Percentiles rank a stretch among this genome's conserved stretches.
Conservation (phyloP, 805 yeast species). For the Kregervanrija fluxuum region DNA sequence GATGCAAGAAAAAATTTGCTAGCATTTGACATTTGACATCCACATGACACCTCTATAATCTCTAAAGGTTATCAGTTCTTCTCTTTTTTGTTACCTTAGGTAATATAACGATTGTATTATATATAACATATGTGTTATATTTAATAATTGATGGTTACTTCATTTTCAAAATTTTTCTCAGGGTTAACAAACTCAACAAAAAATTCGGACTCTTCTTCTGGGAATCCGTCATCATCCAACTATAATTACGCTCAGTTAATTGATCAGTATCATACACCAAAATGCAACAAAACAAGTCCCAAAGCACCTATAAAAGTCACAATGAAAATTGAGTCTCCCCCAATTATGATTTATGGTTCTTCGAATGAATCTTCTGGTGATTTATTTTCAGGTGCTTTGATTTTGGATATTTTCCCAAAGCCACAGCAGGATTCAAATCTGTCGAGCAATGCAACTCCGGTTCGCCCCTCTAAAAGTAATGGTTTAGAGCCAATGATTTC, state of each 20-base stretch:
- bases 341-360: constrained; percentile 75
- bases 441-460: too few relatives aligned
- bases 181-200: constrained; percentile 11
- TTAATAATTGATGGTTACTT: too few relatives aligned
- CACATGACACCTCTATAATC: too few relatives aligned
- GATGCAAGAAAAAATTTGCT: too few relatives aligned
- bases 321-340: constrained; percentile 81
- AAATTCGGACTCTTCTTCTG: constrained; percentile 1
- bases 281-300: constrained; percentile 19
- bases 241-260: neutral
- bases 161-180: constrained; percentile 12
- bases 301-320: constrained; percentile 33
- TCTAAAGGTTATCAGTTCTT: too few relatives aligned
- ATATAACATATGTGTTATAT: too few relatives aligned
- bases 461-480: too few relatives aligned
- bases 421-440: neutral
- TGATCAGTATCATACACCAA: constrained; percentile 22
- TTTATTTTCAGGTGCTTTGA: constrained; percentile 70
- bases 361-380: constrained; percentile 81
- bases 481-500: constrained; percentile 18
- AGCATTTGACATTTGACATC: too few relatives aligned
- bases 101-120: too few relatives aligned
- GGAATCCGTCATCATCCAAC: neutral
- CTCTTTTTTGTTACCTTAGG: too few relatives aligned
- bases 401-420: constrained; percentile 40